Evolutionary conservation across 352 stramenopile genomes (phyloP).

Genomic region (Thalassiosira oceanica): DNA sequence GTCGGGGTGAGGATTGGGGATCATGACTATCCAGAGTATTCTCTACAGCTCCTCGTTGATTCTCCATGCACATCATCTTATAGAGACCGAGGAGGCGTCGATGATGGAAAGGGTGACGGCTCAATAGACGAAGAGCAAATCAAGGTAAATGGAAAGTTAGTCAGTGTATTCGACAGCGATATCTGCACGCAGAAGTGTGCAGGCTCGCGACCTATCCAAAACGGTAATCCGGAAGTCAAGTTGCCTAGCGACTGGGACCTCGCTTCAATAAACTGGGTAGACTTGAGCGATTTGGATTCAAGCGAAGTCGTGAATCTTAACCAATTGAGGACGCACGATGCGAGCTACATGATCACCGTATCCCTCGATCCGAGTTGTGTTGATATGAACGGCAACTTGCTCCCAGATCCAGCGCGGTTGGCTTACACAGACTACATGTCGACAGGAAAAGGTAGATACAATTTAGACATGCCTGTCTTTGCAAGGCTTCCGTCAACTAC

Average conservation of each 20-base stretch:
- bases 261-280: slow-evolving; percentile 27
- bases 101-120: slow-evolving; percentile 34
- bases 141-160: not conserved
- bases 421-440: slow-evolving; percentile 26
- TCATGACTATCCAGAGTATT: slow-evolving; percentile 9
- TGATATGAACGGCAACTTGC: slow-evolving; percentile 33
- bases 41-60: slow-evolving; percentile 33
- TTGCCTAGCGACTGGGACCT: slow-evolving; percentile 24
- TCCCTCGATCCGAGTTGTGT: slow-evolving; percentile 22
- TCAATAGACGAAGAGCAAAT: slow-evolving; percentile 16
- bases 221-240: slow-evolving; percentile 32
- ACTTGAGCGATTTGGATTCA: slow-evolving; percentile 13
- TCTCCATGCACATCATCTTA: slow-evolving; percentile 6
- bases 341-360: slow-evolving; percentile 20
- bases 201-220: not conserved
- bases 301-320: slow-evolving; percentile 33
- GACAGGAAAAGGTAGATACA: slow-evolving; percentile 32
- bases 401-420: slow-evolving; percentile 24
- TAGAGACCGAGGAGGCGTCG: slow-evolving; percentile 9
- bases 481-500: slow-evolving; percentile 21
- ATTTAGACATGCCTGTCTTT: slow-evolving; percentile 52
- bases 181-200: slow-evolving; percentile 25
- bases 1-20: slow-evolving; percentile 13
- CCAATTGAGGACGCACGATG: slow-evolving; percentile 17
- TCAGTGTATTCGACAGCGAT: slow-evolving; percentile 10